phyloP scores from a whole-genome alignment of 345 rosid genomes.

The Theobroma cacao region DNA sequence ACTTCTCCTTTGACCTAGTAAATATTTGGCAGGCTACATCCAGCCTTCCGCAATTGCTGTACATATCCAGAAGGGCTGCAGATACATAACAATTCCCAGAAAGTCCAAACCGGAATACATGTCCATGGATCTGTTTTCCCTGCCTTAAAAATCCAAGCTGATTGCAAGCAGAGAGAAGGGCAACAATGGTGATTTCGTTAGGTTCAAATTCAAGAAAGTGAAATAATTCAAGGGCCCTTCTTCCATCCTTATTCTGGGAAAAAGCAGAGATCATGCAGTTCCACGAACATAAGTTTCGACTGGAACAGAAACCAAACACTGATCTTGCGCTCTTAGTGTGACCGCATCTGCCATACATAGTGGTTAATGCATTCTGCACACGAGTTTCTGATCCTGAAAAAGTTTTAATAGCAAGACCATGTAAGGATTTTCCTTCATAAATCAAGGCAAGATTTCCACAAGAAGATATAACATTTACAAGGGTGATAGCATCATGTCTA shows the following conservation, averaged over 20 bases:
- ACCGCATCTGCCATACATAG: slow-evolving; percentile 62
- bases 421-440: slow-evolving; percentile 40
- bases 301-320: slow-evolving; percentile 31
- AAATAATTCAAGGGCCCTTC: slow-evolving; percentile 49
- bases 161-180: slow-evolving; percentile 54
- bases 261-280: slow-evolving; percentile 64
- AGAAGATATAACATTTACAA: slow-evolving; percentile 48
- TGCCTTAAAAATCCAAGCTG: slow-evolving; percentile 43
- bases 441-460: slow-evolving; percentile 46
- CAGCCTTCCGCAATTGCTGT: slow-evolving; percentile 61
- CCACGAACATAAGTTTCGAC: slow-evolving; percentile 63
- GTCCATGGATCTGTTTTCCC: slow-evolving; percentile 56
- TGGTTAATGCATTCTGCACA: slow-evolving; percentile 54
- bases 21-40: slow-evolving; percentile 46
- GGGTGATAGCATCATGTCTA: slow-evolving; percentile 27
- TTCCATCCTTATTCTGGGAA: slow-evolving; percentile 56
- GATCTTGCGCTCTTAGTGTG: slow-evolving; percentile 45
- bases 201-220: slow-evolving; percentile 38
- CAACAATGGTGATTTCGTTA: slow-evolving; percentile 55
- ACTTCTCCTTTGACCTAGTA: slow-evolving; percentile 36
- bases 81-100: slow-evolving; percentile 33
- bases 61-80: slow-evolving; percentile 64
- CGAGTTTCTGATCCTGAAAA: slow-evolving; percentile 33
- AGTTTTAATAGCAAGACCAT: slow-evolving; percentile 41
- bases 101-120: slow-evolving; percentile 36